phyloP scores from a whole-genome alignment of 306 rosid species.

The Gastrolobium bilobum region DNA sequence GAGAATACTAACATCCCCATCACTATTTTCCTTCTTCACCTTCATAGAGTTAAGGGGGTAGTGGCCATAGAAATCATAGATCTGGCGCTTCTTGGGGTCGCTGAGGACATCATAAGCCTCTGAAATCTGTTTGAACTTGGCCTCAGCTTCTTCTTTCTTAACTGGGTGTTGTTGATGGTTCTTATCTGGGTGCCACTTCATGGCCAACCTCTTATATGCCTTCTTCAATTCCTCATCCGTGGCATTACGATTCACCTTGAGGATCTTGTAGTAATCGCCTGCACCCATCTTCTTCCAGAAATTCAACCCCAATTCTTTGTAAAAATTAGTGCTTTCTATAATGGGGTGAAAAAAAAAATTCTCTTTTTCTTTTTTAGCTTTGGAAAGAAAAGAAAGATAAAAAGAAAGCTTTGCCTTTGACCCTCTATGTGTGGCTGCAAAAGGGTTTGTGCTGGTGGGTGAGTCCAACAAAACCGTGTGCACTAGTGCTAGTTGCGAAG shows the following conservation, averaged over 20 bases:
- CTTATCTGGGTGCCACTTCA: slow-evolving; percentile 53
- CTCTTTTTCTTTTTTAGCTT: background rate
- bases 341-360: background rate
- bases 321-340: background rate
- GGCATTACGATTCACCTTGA: slow-evolving; percentile 40
- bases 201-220: slow-evolving; percentile 45
- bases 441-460: background rate
- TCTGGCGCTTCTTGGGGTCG: slow-evolving; percentile 49
- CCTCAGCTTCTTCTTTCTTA: slow-evolving; percentile 49
- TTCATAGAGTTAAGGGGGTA: background rate
- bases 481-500: slow-evolving; percentile 3
- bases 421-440: background rate
- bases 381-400: background rate
- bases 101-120: slow-evolving; percentile 50
- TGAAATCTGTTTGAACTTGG: slow-evolving; percentile 47
- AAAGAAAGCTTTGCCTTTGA: background rate
- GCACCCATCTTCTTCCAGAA: slow-evolving; percentile 6
- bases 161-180: slow-evolving; percentile 15
- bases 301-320: slow-evolving; percentile 6
- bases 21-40: slow-evolving; percentile 7
- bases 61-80: slow-evolving; percentile 42
- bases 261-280: slow-evolving; percentile 48
- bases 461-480: background rate
- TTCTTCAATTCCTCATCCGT: slow-evolving; percentile 43
- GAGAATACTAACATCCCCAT: slow-evolving; percentile 27